These are phyloP conservation scores for Lactuca sativa DNA, from an alignment of 129 eudicot species.

Conservation along the genomic window DNA sequence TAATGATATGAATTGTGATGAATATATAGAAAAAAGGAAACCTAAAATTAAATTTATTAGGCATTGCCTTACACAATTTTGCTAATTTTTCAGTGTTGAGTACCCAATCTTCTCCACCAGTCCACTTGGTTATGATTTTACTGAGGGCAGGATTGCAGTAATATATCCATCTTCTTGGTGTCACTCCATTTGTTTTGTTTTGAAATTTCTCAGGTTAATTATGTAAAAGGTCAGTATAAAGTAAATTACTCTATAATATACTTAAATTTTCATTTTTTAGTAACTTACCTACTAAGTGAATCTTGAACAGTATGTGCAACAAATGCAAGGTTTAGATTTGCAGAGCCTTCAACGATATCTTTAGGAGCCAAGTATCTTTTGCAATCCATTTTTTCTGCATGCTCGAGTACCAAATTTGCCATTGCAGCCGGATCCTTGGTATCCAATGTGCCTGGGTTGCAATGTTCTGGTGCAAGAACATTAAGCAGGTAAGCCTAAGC, in stretches of 20 bases:
- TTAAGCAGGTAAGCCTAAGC: slow-evolving; percentile 96
- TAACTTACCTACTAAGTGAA: too few species aligned
- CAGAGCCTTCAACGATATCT: slow-evolving; percentile 83
- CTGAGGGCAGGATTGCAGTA: slow-evolving; percentile 97
- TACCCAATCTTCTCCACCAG: slow-evolving; percentile 85
- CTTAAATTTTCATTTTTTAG: too few species aligned
- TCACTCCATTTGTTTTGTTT: slow-evolving; percentile 96
- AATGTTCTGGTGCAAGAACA: slow-evolving; percentile 95
- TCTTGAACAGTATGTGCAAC: slow-evolving; percentile 84
- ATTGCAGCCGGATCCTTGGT: slow-evolving; percentile 78
- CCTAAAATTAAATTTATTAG: slow-evolving; percentile 22
- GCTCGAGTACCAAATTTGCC: slow-evolving; percentile 91
- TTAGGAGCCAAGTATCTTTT: slow-evolving; percentile 77
- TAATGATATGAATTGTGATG: not conserved
- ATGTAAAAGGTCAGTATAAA: too few species aligned
- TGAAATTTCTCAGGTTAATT: slow-evolving; percentile 73
- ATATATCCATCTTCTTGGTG: slow-evolving; percentile 90
- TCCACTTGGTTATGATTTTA: slow-evolving; percentile 80
- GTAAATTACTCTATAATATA: too few species aligned
- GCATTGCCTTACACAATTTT: slow-evolving; percentile 58
- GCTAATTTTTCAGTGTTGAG: slow-evolving; percentile 80
- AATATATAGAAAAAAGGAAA: not conserved
- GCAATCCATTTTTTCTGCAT: slow-evolving; percentile 93
- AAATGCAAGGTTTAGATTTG: slow-evolving; percentile 90
- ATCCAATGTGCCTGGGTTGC: slow-evolving; percentile 83